These are phyloP conservation scores for Nicotiana obtusifolia DNA, from an alignment of 257 asterid genomes.

Conservation along the genomic window DNA sequence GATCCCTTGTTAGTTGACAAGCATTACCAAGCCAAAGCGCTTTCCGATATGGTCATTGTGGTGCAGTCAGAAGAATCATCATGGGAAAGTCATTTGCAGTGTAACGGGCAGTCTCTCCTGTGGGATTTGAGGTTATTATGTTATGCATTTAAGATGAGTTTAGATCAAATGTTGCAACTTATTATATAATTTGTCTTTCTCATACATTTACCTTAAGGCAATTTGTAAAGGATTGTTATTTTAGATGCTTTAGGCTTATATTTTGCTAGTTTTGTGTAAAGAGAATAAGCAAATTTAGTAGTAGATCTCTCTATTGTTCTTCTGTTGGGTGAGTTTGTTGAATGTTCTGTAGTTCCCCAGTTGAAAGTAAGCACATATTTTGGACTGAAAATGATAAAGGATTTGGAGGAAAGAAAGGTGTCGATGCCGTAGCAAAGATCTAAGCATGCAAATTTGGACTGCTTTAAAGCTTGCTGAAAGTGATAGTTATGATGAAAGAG, in stretches of 20 bases:
- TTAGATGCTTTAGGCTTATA: neutral
- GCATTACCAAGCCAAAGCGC: conserved; percentile 92
- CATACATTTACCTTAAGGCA: neutral
- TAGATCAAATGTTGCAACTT: neutral
- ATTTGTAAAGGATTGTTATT: neutral
- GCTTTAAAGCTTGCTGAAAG: neutral
- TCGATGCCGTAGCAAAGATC: neutral
- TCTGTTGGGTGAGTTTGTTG: neutral
- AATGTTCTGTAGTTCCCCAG: neutral
- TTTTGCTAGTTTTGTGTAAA: neutral
- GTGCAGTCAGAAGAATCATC: conserved; percentile 95
- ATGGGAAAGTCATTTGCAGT: conserved; percentile 97
- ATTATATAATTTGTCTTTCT: neutral
- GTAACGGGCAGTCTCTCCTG: conserved; percentile 77
- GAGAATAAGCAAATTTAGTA: neutral
- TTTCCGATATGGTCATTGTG: conserved; percentile 93
- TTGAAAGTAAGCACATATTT: neutral
- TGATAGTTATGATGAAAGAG: neutral
- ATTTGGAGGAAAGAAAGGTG: neutral
- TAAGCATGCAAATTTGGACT: neutral
- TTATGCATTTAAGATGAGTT: neutral
- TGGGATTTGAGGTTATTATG: conserved; percentile 78
- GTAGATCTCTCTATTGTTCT: neutral
- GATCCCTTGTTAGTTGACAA: conserved; percentile 90
- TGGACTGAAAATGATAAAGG: neutral